Base-by-base conservation (phyloP, 805 yeast genomes). In the Pichia manshurica region DNA sequence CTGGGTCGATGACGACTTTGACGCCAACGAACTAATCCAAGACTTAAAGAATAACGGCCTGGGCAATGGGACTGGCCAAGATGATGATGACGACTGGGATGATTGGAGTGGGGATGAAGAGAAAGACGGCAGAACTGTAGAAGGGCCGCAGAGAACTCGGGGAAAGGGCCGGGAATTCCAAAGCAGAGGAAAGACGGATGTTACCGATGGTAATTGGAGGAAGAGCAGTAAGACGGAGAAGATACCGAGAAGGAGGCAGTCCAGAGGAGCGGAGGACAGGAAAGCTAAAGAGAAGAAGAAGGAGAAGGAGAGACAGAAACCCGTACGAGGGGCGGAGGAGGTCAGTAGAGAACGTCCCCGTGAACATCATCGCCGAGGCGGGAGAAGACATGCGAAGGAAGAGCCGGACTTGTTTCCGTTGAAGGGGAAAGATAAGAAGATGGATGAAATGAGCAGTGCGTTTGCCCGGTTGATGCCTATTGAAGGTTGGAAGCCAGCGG, bases 1-100 rank as follows among this genome's bases (percentile, higher is more conserved):
- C 49, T 65, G 69, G 69, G 68, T 68, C 5, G 57, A 56, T 17
- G 65, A 64, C 29, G 60, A 53, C 3, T 46, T 57, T 12, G 50
- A 58, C 19, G 62, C 59, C 10, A 34, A 54, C 19, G 47, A 55
- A 33, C 63, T 66, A 2, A 32, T 41, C 9, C 9, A n/a, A 17
- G 20, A n/a, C 9, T 15, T 15, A n/a, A 8, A 51, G 21, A 61
- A 61, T 45, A 64, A n/a, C 59, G 45, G 34, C 19, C 4, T 35
- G 40, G 20, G 22, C 25, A n/a, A 19, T 42, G 39, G 35, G 32
- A 17, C 29, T 13, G n/a, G 15, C 12, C 37, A 45, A 31, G 42
- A 47, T 37, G 16, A 36, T 35, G 37, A 49, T 21, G 28, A 38
- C n/a, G 44, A 41, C 23, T 16, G 45, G 46, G 43, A 47, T 23